Evolutionary conservation across 2,329 filamentous ascomycete species (phyloP), one percentile per base, ranked within the genome.

Genomic region (Gremmenia infestans): DNA sequence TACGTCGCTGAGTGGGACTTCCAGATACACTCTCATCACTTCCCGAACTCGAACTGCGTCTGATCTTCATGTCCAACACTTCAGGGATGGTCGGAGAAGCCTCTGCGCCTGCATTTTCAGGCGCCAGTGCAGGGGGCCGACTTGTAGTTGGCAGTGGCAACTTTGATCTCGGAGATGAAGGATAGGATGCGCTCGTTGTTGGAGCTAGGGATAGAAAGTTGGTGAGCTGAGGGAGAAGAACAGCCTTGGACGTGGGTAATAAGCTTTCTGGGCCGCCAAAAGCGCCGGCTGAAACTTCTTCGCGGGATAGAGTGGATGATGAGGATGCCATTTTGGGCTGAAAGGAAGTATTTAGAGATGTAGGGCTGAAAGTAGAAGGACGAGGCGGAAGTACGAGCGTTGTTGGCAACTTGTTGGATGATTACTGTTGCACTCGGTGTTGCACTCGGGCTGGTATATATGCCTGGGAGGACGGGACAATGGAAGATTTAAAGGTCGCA

Each of bases 151-250:
- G 48, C 12, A 45, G 48, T 46, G 28, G 51, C 47, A 25, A 46
- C 25, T 52, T 54, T 11, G 50, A 22, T 39, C 19, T 60, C 54
- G 50, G 36, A n/a, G 50, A 47, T 32, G 57, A 25, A 23, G 65
- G 65, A 56, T 67, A 69, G 15, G 62, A 61, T 23, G 59, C 56
- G 40, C 61, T 63, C 22, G 62, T 65, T 39, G 59, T 60, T 43
- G 65, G 67, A 7, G 65, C 65, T 17, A 70, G 56, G 19, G 63
- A 60, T 42, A 70, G 62, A 56, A 70, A 69, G 3, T 25, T 57
- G 53, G 57, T 57, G 17, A 52, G 51, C 12, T 50, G 47, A 15
- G 19, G 25, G n/a, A 45, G n/a, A n/a, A 53, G 57, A 47, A 48
- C 22, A 2, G 55, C 56, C 47, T 63, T 60, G 32, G 59, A 54